phyloP scores from a whole-genome alignment of 2,329 filamentous ascomycete species.

The Alternaria infectoria region DNA sequence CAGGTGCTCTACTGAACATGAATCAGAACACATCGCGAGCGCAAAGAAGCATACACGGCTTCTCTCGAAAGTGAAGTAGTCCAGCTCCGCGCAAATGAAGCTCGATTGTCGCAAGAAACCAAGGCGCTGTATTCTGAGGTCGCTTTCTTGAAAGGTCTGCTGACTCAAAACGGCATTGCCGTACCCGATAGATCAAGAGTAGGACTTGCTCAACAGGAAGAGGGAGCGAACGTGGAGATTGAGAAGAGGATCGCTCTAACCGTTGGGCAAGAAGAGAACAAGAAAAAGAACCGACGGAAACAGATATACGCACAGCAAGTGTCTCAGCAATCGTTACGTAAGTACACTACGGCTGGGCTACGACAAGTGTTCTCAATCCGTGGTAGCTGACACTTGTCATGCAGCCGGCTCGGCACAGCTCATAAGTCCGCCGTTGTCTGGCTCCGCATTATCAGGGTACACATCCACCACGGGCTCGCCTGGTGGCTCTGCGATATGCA shows the following conservation, averaged over 20 bases:
- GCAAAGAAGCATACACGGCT: constrained; percentile 43
- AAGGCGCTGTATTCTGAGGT: constrained; percentile 31
- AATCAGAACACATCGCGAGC: constrained; percentile 38
- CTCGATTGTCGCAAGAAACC: constrained; percentile 34
- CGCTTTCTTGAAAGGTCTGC: constrained; percentile 21
- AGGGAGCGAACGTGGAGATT: background rate
- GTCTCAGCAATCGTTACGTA: background rate
- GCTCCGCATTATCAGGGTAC: background rate
- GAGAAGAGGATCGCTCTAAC: background rate
- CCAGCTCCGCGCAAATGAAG: constrained; percentile 40
- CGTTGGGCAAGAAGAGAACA: background rate
- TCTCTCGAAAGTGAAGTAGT: constrained; percentile 38
- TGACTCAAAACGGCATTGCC: constrained; percentile 26
- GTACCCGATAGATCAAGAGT: background rate
- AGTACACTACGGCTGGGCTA: background rate
- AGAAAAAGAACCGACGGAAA: constrained; percentile 1
- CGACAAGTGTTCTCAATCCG: background rate
- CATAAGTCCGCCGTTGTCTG: background rate
- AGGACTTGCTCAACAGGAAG: background rate
- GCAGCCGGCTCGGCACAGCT: background rate
- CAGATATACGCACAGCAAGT: constrained; percentile 3
- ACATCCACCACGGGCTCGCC: background rate
- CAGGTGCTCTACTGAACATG: background rate
- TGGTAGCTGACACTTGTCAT: background rate
- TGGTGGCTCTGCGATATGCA: background rate